phyloP scores from a whole-genome alignment of 768 basidiomycete genomes.

The Amylocystis lapponica region DNA sequence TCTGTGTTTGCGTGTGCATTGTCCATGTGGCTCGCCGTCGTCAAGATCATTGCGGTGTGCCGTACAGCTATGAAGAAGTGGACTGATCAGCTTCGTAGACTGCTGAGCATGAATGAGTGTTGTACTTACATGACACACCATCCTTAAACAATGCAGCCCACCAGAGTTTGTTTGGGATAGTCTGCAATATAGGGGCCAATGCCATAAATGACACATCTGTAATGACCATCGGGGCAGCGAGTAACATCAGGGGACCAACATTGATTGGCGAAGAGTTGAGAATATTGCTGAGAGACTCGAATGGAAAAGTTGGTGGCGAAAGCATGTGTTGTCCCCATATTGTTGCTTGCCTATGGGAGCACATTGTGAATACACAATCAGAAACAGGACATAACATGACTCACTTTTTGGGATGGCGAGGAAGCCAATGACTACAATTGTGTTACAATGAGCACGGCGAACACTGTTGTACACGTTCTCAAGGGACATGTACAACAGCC shows the following conservation, averaged over 20 bases:
- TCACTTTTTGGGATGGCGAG: constrained; percentile 28
- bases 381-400: too few relatives aligned
- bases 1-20: not conserved
- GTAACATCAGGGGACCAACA: constrained; percentile 11
- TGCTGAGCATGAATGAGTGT: too few relatives aligned
- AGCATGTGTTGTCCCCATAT: not conserved
- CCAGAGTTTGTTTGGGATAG: constrained; percentile 26
- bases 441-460: constrained; percentile 14
- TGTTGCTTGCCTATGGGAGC: constrained; percentile 6
- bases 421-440: constrained; percentile 15
- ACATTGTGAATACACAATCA: too few relatives aligned
- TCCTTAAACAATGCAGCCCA: constrained; percentile 15
- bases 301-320: constrained; percentile 11
- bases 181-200: constrained; percentile 26
- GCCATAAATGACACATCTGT: constrained; percentile 19
- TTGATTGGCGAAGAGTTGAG: constrained; percentile 4
- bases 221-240: constrained; percentile 23
- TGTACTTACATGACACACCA: constrained; percentile 17
- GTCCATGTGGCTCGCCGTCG: not conserved
- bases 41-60: constrained; percentile 3
- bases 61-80: constrained; percentile 3
- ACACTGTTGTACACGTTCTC: constrained; percentile 19
- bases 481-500: constrained; percentile 21
- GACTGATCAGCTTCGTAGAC: too few relatives aligned
- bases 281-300: constrained; percentile 5